Evolutionary conservation across 495 filamentous ascomycete species (phyloP).

Genomic region (Cercophora samala): DNA sequence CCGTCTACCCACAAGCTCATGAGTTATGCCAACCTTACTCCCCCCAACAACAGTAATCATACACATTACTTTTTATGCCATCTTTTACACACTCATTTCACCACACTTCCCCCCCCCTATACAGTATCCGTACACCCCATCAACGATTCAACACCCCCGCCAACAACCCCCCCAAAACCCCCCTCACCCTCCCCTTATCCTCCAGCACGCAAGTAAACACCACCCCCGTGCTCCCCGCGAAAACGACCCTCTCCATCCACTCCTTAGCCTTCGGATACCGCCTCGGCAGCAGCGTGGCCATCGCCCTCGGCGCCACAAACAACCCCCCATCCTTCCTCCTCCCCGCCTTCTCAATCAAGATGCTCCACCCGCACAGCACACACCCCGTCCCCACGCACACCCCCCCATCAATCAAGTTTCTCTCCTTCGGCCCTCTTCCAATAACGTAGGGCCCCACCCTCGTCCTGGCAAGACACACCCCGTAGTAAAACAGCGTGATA

Average conservation of each 20-base stretch:
- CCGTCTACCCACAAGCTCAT: too few relatives aligned
- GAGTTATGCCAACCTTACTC: not conserved
- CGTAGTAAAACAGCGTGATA: constrained; percentile 82
- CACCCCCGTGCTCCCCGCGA: constrained; percentile 70
- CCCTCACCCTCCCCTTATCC: constrained; percentile 62
- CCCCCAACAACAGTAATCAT: not conserved
- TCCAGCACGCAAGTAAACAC: constrained; percentile 71
- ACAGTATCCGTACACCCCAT: not conserved
- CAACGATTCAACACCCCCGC: constrained; percentile 46
- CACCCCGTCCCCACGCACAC: constrained; percentile 74
- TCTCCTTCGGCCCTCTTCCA: constrained; percentile 40
- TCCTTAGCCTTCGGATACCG: constrained; percentile 64
- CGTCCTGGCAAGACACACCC: constrained; percentile 78
- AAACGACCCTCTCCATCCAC: constrained; percentile 72
- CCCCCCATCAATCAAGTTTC: constrained; percentile 54
- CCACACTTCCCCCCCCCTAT: not conserved
- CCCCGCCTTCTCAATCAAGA: constrained; percentile 65
- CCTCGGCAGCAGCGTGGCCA: constrained; percentile 73
- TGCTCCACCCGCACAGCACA: constrained; percentile 79
- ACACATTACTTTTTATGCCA: not conserved
- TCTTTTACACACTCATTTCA: too few relatives aligned
- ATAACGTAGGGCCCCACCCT: constrained; percentile 72
- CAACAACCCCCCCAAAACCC: constrained; percentile 67
- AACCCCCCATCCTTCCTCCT: constrained; percentile 75
- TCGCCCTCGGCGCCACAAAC: constrained; percentile 81